These are phyloP conservation scores for Hygrocybe punicea DNA, from an alignment of 768 basidiomycete species.

Conservation along the genomic window DNA sequence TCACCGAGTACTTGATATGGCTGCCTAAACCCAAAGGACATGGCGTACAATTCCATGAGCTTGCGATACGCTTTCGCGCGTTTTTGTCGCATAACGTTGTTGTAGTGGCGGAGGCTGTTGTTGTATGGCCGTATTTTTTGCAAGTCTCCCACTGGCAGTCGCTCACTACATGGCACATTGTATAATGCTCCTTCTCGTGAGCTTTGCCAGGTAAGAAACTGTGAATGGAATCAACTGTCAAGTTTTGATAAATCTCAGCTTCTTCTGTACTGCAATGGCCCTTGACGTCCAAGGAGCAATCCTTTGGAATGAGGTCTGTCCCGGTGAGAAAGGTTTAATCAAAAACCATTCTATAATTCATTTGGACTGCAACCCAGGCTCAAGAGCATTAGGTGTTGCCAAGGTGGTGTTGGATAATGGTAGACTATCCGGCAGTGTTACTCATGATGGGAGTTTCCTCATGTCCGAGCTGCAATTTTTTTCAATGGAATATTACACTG, in stretches of 20 bases:
- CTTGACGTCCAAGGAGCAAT: conserved; percentile 61
- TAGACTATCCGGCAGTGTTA: conserved; percentile 49
- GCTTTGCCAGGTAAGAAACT: conserved; percentile 30
- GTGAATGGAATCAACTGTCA: conserved; percentile 1
- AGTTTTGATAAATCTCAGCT: conserved; percentile 21
- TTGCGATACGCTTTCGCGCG: conserved; percentile 92
- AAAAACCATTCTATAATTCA: conserved; percentile 1
- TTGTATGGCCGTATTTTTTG: conserved; percentile 23
- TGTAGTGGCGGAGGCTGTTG: not conserved
- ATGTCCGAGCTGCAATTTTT: conserved; percentile 49
- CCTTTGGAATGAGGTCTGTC: conserved; percentile 69
- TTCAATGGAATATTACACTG: not conserved
- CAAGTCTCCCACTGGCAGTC: too few species aligned
- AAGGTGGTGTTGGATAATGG: conserved; percentile 63
- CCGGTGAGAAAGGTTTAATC: conserved; percentile 39
- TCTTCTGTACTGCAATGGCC: conserved; percentile 35
- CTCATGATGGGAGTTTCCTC: conserved; percentile 55
- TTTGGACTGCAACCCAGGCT: conserved; percentile 23
- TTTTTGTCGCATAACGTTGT: conserved; percentile 79
- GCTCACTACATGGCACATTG: conserved; percentile 22
- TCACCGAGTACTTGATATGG: conserved; percentile 91
- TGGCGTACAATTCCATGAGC: conserved; percentile 86
- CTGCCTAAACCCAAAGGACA: conserved; percentile 85
- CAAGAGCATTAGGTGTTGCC: conserved; percentile 49
- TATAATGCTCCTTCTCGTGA: conserved; percentile 21